phyloP scores from a whole-genome alignment of 2,329 filamentous ascomycete genomes.

The Aspergillus japonicus region DNA sequence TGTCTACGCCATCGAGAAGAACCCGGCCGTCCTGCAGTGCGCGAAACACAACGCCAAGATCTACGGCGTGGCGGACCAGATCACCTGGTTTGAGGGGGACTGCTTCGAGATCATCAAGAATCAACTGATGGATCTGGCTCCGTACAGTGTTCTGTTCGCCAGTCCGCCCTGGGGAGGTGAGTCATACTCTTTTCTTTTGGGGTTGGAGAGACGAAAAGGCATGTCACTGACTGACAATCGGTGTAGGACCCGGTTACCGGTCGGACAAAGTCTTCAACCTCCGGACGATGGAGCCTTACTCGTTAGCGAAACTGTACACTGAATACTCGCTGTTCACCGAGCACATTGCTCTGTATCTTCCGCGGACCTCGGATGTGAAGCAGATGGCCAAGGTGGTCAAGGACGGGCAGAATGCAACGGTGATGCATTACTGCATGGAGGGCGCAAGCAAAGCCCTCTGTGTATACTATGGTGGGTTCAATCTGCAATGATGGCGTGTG shows the following conservation, averaged over 20 bases:
- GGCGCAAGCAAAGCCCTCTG: constrained; percentile 78
- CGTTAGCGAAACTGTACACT: constrained; percentile 60
- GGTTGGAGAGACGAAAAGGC: not conserved
- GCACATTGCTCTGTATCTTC: constrained; percentile 73
- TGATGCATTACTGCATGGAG: constrained; percentile 88
- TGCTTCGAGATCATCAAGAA: constrained; percentile 70
- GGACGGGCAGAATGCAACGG: constrained; percentile 60
- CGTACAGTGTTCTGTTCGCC: constrained; percentile 63
- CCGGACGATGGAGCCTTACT: constrained; percentile 84
- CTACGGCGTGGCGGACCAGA: constrained; percentile 74
- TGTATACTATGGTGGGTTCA: constrained; percentile 57
- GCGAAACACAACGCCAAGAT: constrained; percentile 88
- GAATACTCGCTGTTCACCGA: constrained; percentile 56
- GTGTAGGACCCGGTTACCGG: constrained; percentile 60
- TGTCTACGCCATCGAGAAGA: constrained; percentile 85
- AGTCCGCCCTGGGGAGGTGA: constrained; percentile 73
- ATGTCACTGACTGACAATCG: not conserved
- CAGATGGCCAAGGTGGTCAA: constrained; percentile 65
- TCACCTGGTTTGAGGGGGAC: constrained; percentile 85
- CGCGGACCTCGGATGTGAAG: constrained; percentile 76
- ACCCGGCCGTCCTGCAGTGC: constrained; percentile 76
- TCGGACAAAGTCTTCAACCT: constrained; percentile 75
- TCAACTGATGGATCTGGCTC: constrained; percentile 48
- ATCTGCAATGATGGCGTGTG: constrained; percentile 30
- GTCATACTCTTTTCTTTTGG: constrained; percentile 15